A percentile compares a stretch with the other conserved stretches of the same genome.
Conservation (phyloP, 2,329 filamentous ascomycete species). For the Penicillium corylophilum region DNA sequence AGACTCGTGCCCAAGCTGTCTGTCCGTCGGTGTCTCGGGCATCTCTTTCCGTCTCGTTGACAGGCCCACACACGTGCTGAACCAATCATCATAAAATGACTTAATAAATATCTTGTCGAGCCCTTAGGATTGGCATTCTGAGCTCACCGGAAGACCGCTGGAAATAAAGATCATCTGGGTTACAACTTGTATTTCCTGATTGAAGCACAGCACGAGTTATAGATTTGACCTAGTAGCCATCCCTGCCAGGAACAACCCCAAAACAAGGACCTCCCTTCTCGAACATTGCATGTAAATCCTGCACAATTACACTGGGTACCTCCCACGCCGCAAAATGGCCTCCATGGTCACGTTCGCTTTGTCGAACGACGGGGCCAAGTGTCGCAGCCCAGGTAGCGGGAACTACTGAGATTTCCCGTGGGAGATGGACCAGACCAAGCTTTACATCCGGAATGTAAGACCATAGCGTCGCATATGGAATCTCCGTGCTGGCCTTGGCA, state of each 20-base stretch:
- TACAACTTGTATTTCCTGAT: background rate
- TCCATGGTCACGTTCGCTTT: slow-evolving; percentile 17
- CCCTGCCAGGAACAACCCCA: slow-evolving; percentile 3
- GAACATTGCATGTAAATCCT: slow-evolving; percentile 19
- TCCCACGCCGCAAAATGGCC: slow-evolving; percentile 28
- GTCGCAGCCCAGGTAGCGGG: slow-evolving; percentile 20
- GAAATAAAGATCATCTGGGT: background rate
- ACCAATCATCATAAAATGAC: background rate
- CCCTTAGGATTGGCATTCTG: background rate
- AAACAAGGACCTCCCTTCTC: slow-evolving; percentile 17
- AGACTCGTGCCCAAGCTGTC: background rate
- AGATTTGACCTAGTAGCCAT: slow-evolving; percentile 8
- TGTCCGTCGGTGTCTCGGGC: background rate
- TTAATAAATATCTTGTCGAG: background rate
- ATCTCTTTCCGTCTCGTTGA: background rate
- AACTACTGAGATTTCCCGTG: slow-evolving; percentile 19
- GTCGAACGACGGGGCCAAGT: slow-evolving; percentile 18
- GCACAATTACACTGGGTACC: slow-evolving; percentile 13
- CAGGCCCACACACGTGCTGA: background rate
- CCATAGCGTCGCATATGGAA: slow-evolving; percentile 11
- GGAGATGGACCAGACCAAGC: slow-evolving; percentile 20
- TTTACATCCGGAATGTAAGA: slow-evolving; percentile 17
- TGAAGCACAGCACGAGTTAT: background rate
- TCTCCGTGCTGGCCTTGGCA: background rate
- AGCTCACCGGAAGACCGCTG: background rate